Percentiles rank a stretch among this genome's conserved stretches.
Conservation (phyloP, 371 early-diverging fungal genomes). For the Rhizopus arrhizus region DNA sequence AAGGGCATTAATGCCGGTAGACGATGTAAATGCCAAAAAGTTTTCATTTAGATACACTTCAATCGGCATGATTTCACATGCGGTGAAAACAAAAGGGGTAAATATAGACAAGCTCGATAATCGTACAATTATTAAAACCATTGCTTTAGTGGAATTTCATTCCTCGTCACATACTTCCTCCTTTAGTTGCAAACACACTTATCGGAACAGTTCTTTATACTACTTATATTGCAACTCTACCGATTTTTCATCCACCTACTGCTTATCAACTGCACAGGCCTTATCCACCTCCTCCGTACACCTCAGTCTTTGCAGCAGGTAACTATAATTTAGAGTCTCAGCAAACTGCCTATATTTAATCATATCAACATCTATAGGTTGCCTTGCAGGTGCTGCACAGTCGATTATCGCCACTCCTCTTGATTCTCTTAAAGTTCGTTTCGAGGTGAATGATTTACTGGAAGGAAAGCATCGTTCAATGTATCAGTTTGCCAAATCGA, state of each 20-base stretch:
- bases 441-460: constrained; percentile 73
- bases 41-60: constrained; percentile 70
- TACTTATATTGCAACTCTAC: constrained; percentile 59
- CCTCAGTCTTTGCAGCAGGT: constrained; percentile 62
- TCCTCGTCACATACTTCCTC: constrained; percentile 74
- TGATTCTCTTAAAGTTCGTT: constrained; percentile 74
- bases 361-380: constrained; percentile 38
- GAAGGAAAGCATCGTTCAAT: constrained; percentile 75
- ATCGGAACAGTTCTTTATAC: constrained; percentile 73
- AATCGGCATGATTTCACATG: constrained; percentile 74
- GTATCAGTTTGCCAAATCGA: constrained; percentile 66
- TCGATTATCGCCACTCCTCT: constrained; percentile 75
- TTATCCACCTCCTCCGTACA: constrained; percentile 62
- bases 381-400: constrained; percentile 75
- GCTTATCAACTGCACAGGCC: constrained; percentile 58
- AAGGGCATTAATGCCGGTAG: constrained; percentile 66
- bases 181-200: constrained; percentile 71
- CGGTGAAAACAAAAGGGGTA: constrained; percentile 66
- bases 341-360: background rate
- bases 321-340: background rate
- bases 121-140: background rate
- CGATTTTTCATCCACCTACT: constrained; percentile 61
- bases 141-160: constrained; percentile 59
- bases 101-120: constrained; percentile 2
- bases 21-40: constrained; percentile 35